Evolutionary conservation across 148 eudicot genomes (phyloP).

Genomic region (Camellia sinensis): DNA sequence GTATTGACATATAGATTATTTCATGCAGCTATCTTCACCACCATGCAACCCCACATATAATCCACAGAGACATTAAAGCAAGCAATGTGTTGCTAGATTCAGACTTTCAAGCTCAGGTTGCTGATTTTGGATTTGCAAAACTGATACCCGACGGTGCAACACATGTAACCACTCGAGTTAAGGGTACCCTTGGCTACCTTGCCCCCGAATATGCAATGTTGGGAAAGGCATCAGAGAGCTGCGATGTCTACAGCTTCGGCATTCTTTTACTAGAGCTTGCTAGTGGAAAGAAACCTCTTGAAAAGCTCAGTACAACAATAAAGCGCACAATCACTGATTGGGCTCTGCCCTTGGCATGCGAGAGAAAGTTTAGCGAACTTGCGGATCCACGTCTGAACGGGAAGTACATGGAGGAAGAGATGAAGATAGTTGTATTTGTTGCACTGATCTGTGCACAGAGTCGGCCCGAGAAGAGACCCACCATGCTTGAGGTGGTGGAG

Average conservation of each 20-base stretch:
- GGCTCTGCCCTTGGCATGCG: slow-evolving; percentile 69
- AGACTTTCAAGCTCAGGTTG: slow-evolving; percentile 54
- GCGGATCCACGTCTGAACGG: slow-evolving; percentile 72
- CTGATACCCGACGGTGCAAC: slow-evolving; percentile 58
- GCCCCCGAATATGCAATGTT: slow-evolving; percentile 72
- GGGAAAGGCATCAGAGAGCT: slow-evolving; percentile 74
- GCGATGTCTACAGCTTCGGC: slow-evolving; percentile 87
- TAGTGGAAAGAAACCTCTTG: slow-evolving; percentile 76
- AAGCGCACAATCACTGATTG: slow-evolving; percentile 65
- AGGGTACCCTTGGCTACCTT: slow-evolving; percentile 63
- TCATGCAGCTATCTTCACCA: slow-evolving; percentile 75
- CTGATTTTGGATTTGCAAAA: slow-evolving; percentile 67
- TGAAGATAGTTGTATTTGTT: slow-evolving; percentile 50
- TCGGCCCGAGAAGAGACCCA: slow-evolving; percentile 71
- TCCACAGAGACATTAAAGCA: slow-evolving; percentile 90
- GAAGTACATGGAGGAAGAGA: slow-evolving; percentile 58
- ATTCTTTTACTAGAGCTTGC: slow-evolving; percentile 83
- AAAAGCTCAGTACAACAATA: slow-evolving; percentile 36
- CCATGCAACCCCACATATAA: slow-evolving; percentile 84
- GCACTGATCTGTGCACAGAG: slow-evolving; percentile 67
- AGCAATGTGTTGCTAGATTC: slow-evolving; percentile 82
- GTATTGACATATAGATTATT: neutral
- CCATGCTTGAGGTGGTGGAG: slow-evolving; percentile 77
- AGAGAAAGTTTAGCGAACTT: slow-evolving; percentile 57
- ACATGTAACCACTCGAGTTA: slow-evolving; percentile 52